Base-by-base conservation (phyloP, 805 yeast genomes). In the Wickerhamiella musiphila region DNA sequence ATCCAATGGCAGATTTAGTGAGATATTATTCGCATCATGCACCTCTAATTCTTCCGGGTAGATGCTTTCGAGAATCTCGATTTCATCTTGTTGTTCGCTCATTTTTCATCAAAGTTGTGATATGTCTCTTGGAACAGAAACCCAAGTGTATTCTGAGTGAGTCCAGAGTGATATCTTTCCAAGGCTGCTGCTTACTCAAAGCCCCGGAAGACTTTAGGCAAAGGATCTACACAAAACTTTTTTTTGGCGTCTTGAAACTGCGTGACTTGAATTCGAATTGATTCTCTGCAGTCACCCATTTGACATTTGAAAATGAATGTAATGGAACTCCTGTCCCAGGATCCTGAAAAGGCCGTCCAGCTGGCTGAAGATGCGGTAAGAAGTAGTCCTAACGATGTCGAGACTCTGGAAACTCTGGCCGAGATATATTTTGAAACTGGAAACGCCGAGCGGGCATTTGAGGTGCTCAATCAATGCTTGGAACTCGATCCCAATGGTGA, bases 31-130 rank as follows among this genome's bases (percentile, higher is more conserved):
- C 14, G 65, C 66, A 1, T 66, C 48, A 22, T 61, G 44, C 16
- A 49, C 46, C n/a, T 50, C 56, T 20, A 81, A 56, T 52, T 86
- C 98, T 49, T 86, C 95, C 5, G 96, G 98, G 51, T 90, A 86
- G 34, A 86, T 86, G 12, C 92, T 74, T 49, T 79, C 74, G 36
- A 86, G 65, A 32, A 90, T 83, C 53, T 84, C 95, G 28, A 90
- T 52, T 53, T 86, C 98, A 56, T 86, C 94, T 18, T 49, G 53
- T 51, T 86, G 95, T 49, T 90, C 95, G 52, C 79, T 94, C 32
- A 54, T 49, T 84, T 93, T 79, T 79, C 14, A 18, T 12, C n/a
- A 11, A 2, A 12, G 8, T 18, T 14, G 9, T 20, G 11, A 40
- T 8, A n/a, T n/a, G n/a, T n/a, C n/a, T n/a, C n/a, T n/a, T n/a